Base-by-base conservation (phyloP, 768 basidiomycete genomes). In the Mycena haematopus region DNA sequence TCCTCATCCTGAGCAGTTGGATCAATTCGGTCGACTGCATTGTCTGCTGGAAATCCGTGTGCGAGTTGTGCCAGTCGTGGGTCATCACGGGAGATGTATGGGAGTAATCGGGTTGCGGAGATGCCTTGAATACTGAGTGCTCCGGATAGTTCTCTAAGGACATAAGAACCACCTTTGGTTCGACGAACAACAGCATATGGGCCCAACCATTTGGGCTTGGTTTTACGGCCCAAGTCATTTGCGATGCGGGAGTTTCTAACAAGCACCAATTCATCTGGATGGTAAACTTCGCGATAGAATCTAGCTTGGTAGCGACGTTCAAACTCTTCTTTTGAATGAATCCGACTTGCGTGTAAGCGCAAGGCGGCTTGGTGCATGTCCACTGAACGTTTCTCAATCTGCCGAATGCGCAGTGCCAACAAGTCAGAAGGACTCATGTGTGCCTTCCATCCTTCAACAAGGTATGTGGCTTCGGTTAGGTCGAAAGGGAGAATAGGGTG, bases 401-500 rank as follows among this genome's bases (percentile, higher is more conserved):
- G 75, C 0, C 64, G 57, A n/a, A 71, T 70, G 3, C 65, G 52
- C 15, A 69, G 52, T 0, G 69, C 70, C 0, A 76, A 46, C 0
- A 76, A 55, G 0, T 75, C 71, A 2, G 40, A 21, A 5, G 62
- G 54, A 0, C 47, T 31, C 45, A 75, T 58, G 1, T 50, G 21
- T 0, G 19, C 6, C 0, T 58, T 36, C 51, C 68, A 64, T 4
- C 66, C 69, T 19, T 69, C 60, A 2, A 72, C 58, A 40, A 77
- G 42, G 44, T 73, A 77, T 2, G 72, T 75, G 0, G 70, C 64
- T 60, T 76, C 72, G 10, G 64, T 58, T 1, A 77, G 50, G 24
- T 77, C 73, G 42, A 77, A 73, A 2, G 74, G 76, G 0, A 78
- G 63, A 0, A 71, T 47, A 0, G 72, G 75, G 5, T 75, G 52